Base-by-base conservation (phyloP, 495 filamentous ascomycete genomes). In the Penicillium samsonianum region DNA sequence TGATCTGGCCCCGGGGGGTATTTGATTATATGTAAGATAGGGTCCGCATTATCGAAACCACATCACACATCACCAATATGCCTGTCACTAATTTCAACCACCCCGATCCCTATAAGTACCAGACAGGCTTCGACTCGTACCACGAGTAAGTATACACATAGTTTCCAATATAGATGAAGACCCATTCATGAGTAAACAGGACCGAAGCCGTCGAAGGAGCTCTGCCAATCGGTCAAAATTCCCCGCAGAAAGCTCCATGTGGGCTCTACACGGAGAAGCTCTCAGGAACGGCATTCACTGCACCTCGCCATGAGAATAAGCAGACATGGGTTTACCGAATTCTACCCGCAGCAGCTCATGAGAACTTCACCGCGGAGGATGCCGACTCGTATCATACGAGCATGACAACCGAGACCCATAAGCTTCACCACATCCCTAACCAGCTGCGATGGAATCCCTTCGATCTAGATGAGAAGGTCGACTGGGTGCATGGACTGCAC, bases 281-380 rank as follows among this genome's bases (percentile, higher is more conserved):
- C 26, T 96, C 92, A 1, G 92, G 92, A 16, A 96, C 92, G 7
- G 87, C 92, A 37, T 97, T 97, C 69, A 97, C 92, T 25, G 90
- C 92, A 6, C 92, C 92, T 0, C 84, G 92, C 17, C 82, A 87
- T 72, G 89, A 94, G 68, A 97, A 96, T 75, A 85, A 87, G 68
- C 92, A 96, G 65, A 82, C 92, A 37, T 97, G 92, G 92, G 85
- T 96, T n/a, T 96, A 97, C 69, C 84, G 92, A 11, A 90, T 96
- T 58, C 78, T 96, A 26, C 92, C 92, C 35, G 83, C 90, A 0
- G 91, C 90, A 40, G 82, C 91, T 6, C 92, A 97, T 64, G 82
- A 84, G 55, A 82, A 88, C 48, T 96, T 96, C 69, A 65, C 79
- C 23, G 73, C 82, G 0, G 71, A 78, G 38, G 81, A 85, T 61